Percentiles rank a stretch among this genome's conserved stretches.
Conservation (phyloP, 2,329 filamentous ascomycete species). For the Blumeria graminis region DNA sequence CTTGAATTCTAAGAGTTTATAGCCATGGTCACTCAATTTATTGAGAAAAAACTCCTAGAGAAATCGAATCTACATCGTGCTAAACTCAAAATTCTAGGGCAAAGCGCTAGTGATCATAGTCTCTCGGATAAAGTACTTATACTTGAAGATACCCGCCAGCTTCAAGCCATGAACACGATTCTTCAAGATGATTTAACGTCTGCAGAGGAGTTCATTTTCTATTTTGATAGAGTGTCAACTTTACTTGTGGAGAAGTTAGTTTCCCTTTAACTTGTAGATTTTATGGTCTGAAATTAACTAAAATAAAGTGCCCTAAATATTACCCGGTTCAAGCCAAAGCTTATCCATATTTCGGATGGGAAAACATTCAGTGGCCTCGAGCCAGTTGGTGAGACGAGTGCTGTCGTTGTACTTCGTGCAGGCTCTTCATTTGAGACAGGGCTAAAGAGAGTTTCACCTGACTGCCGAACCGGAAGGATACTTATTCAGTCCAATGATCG, state of each 20-base stretch:
- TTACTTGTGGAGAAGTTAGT: slow-evolving; percentile 56
- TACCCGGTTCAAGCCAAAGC: slow-evolving; percentile 38
- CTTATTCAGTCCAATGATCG: slow-evolving; percentile 73
- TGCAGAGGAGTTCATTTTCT: slow-evolving; percentile 87
- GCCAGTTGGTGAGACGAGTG: slow-evolving; percentile 51
- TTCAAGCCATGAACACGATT: slow-evolving; percentile 74
- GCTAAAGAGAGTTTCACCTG: slow-evolving; percentile 71
- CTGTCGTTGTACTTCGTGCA: slow-evolving; percentile 70
- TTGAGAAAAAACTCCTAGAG: slow-evolving; percentile 62
- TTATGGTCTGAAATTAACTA: not conserved
- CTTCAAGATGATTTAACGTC: slow-evolving; percentile 57
- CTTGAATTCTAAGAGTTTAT: not conserved
- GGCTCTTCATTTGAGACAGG: slow-evolving; percentile 76
- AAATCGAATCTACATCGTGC: slow-evolving; percentile 69
- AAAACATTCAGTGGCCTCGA: slow-evolving; percentile 46
- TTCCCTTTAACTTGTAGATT: not conserved
- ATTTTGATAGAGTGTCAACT: slow-evolving; percentile 76
- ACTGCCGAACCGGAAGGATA: slow-evolving; percentile 70
- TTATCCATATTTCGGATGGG: slow-evolving; percentile 47
- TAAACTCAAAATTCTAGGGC: slow-evolving; percentile 52
- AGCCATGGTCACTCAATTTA: slow-evolving; percentile 87
- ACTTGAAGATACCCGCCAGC: slow-evolving; percentile 53
- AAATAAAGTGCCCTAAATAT: slow-evolving; percentile 45
- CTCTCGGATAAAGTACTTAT: slow-evolving; percentile 53
- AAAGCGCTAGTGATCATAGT: slow-evolving; percentile 43